Evolutionary conservation across 2,329 filamentous ascomycete species (phyloP), one percentile per base, ranked within the genome.

Genomic region (Neonectria punicea): DNA sequence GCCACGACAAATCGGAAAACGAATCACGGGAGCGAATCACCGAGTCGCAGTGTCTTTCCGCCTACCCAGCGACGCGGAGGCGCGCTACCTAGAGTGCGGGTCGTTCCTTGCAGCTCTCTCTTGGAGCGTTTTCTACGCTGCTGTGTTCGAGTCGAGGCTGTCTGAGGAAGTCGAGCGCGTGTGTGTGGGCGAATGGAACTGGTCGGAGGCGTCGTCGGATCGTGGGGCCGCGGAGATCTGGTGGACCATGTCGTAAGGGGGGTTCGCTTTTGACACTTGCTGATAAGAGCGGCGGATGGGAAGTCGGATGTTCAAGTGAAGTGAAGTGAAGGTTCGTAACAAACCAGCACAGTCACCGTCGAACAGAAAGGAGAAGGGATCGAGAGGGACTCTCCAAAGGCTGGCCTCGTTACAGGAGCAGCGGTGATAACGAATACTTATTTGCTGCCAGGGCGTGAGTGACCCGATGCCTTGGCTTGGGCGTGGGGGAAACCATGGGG

Each of bases 71-170:
- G 58, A 53, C 61, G 65, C 51, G 62, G 56, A 66, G 43, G 62
- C 16, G 65, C 64, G 61, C 68, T 72, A 71, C 59, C 49, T 58
- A 50, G 61, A 59, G 67, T 59, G 69, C 70, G 65, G 66, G 63
- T 72, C 63, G 72, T 74, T 59, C 72, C 72, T 74, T 73, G 72
- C 72, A 74, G 72, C 49, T 53, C 25, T 53, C 39, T 43, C 32
- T 50, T 34, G 30, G 64, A 57, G 53, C 58, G 61, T 66, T 63
- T 63, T 43, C 20, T 53, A 51, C 61, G 53, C 58, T 70, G 61
- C 55, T 60, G 30, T 46, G 53, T 36, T 58, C 16, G 56, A 53
- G 39, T 61, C 43, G 63, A 58, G 56, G 47, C 46, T 61, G 39
- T 58, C 41, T 30, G 43, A 58, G 20, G 53, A 59, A 41, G 55